Evolutionary conservation across 257 asterid genomes (phyloP), one percentile per base, ranked within the genome.

Genomic region (Solanum tacnaense): DNA sequence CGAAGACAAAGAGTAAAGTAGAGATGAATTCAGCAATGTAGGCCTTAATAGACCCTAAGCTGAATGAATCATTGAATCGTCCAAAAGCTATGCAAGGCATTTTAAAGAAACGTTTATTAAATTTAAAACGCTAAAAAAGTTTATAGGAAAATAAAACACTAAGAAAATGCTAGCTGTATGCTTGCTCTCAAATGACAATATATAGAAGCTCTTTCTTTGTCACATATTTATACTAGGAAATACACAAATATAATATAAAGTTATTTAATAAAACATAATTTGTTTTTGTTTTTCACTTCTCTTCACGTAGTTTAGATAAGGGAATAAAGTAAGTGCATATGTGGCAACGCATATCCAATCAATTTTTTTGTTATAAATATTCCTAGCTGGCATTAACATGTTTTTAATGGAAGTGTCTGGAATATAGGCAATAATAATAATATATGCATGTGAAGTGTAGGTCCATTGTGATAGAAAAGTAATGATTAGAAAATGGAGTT

Each of bases 11-110:
- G 90, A 93, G 92, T 86, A 92, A 65, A 74, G 93, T 93, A 90
- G 95, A 93, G 92, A 93, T 92, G 91, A 92, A 92, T 90, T 93
- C 95, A 4, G 95, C 93, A 23, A 92, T 23, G 86, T 93, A 93
- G 82, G 94, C 93, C 91, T 90, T 93, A 35, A 92, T 34, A 6
- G 95, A 90, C 90, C 87, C 93, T 46, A 85, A 31, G 90, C 93
- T 90, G 88, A 88, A 88, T 4, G 94, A 92, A 87, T 91, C 94
- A 49, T 84, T 91, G 16, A 92, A 32, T 12, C 92, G 56, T 39
- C 95, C 95, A 49, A 93, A n/a, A n/a, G 93, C 95, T 32, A 93
- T 89, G 58, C 84, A 87, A 83, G 92, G 92, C 95, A 93, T 93
- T 83, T 89, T 84, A 67, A 16, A 65, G 11, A 3, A 36, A 31